Evolutionary conservation across 169 alveolate species (phyloP).

Genomic region (Plasmodium billcollinsi): DNA sequence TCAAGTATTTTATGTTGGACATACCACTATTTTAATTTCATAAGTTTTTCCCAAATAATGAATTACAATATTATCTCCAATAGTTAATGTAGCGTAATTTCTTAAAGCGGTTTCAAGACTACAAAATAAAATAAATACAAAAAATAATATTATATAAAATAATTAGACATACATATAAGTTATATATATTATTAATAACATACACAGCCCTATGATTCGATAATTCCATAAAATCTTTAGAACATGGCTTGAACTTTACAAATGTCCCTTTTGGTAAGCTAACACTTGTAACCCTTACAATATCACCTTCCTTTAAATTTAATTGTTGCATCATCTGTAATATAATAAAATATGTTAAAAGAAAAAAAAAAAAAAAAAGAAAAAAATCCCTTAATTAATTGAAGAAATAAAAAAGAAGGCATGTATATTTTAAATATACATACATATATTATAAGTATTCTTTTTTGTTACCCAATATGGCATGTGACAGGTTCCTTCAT

Average conservation of each 20-base stretch:
- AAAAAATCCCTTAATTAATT: no score
- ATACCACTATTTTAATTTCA: conserved; percentile 91
- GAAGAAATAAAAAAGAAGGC: no score
- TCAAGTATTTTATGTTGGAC: not conserved
- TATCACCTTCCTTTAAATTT: conserved; percentile 91
- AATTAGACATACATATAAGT: conserved; percentile 4
- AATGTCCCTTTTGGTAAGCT: conserved; percentile 92
- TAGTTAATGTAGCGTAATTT: conserved; percentile 92
- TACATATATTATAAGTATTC: not conserved
- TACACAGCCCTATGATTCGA: conserved; percentile 96
- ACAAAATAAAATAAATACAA: not conserved
- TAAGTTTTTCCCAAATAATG: conserved; percentile 91
- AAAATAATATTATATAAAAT: not conserved
- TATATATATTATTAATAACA: conserved; percentile 7
- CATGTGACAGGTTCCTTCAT: conserved; percentile 94
- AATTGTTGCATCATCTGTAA: conserved; percentile 93
- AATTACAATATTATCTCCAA: conserved; percentile 94
- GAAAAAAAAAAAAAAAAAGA: no score
- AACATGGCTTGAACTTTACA: conserved; percentile 93
- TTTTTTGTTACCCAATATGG: conserved; percentile 92
- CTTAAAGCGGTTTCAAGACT: conserved; percentile 93
- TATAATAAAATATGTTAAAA: not conserved
- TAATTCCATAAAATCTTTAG: conserved; percentile 93
- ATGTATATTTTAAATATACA: not conserved
- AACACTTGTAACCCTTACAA: conserved; percentile 89